Evolutionary conservation across 163 green algal genomes (phyloP).

Genomic region (Chlorella variabilis): DNA sequence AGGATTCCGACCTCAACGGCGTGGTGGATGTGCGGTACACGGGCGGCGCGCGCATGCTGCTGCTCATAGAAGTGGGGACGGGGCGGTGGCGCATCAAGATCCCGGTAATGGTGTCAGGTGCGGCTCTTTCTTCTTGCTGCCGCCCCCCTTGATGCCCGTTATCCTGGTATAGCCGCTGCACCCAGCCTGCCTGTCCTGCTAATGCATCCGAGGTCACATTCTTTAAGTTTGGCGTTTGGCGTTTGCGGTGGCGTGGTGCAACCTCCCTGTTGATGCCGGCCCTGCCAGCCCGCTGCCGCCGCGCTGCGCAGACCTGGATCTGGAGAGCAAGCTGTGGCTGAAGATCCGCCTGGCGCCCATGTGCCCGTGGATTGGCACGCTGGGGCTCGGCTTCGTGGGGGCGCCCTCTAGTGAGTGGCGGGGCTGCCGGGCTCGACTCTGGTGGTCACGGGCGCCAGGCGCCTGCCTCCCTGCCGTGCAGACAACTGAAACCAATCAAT

Average conservation of each 20-base stretch:
- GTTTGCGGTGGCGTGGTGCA: too few species aligned
- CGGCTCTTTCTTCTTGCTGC: too few species aligned
- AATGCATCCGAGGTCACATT: too few species aligned
- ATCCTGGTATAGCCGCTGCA: too few species aligned
- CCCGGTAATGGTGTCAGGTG: constrained; percentile 84
- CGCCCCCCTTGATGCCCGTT: too few species aligned
- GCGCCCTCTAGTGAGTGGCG: constrained; percentile 72
- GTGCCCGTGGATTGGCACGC: constrained; percentile 89
- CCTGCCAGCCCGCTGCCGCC: too few species aligned
- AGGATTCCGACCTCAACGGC: constrained; percentile 76
- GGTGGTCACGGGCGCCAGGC: neutral
- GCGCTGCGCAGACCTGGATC: constrained; percentile 84
- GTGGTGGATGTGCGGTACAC: constrained; percentile 94
- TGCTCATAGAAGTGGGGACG: constrained; percentile 83
- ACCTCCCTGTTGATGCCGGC: too few species aligned
- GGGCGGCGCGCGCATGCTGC: constrained; percentile 90
- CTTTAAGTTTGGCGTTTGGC: too few species aligned
- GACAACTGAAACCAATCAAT: too few species aligned
- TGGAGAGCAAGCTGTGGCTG: constrained; percentile 94
- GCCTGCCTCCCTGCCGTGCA: constrained; percentile 32
- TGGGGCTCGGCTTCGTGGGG: constrained; percentile 91
- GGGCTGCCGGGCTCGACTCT: too few species aligned
- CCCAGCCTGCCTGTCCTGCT: too few species aligned
- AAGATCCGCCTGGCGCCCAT: constrained; percentile 93
- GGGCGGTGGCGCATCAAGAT: constrained; percentile 82